Evolutionary conservation across 345 rosid genomes (phyloP).

Genomic region (Citrus glauca): DNA sequence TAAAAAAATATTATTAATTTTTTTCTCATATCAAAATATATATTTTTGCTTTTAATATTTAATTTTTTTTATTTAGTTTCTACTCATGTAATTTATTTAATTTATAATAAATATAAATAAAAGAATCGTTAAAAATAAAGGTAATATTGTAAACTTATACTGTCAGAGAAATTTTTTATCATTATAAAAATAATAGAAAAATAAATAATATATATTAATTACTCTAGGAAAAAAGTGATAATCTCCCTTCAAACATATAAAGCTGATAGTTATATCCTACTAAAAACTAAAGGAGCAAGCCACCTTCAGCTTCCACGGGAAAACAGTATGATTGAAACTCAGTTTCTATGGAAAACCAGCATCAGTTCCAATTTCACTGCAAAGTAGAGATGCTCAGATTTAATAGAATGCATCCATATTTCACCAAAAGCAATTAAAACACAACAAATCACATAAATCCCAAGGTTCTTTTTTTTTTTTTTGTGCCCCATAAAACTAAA

Average conservation of each 20-base stretch:
- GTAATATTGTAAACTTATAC: too few species aligned
- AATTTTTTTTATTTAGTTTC: too few species aligned
- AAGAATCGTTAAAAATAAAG: too few species aligned
- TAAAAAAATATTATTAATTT: too few species aligned
- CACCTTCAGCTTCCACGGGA: constrained; percentile 21
- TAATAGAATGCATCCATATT: constrained; percentile 15
- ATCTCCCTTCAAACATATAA: constrained; percentile 4
- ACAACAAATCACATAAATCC: constrained; percentile 1
- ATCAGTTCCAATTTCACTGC: not conserved
- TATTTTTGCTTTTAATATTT: too few species aligned
- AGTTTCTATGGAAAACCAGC: constrained; percentile 12
- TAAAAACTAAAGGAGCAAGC: not conserved
- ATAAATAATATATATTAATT: too few species aligned
- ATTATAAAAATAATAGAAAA: too few species aligned
- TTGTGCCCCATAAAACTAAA: constrained; percentile 6
- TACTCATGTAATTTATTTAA: too few species aligned
- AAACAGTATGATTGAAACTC: constrained; percentile 11
- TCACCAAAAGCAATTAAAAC: constrained; percentile 22
- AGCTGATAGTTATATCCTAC: constrained; percentile 7
- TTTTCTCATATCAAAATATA: too few species aligned
- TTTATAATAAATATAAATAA: too few species aligned
- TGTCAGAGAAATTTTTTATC: too few species aligned
- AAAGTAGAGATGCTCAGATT: constrained; percentile 10
- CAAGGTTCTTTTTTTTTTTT: not conserved
- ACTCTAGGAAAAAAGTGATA: too few species aligned